These are phyloP conservation scores for Fraxinus excelsior DNA, from an alignment of 257 asterid species.

Conservation along the genomic window DNA sequence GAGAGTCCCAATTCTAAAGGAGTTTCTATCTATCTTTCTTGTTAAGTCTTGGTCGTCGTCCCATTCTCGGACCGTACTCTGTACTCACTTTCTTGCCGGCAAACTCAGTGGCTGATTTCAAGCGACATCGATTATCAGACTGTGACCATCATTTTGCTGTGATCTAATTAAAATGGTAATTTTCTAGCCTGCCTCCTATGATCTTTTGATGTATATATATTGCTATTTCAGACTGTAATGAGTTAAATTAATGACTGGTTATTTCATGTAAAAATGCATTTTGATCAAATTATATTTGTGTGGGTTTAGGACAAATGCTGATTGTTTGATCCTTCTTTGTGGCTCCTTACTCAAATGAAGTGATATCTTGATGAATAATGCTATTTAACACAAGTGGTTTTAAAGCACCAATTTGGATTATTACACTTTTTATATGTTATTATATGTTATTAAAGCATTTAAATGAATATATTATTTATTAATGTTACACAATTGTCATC, in stretches of 20 bases:
- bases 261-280: background rate
- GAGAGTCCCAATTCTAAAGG: no score
- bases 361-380: no score
- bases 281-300: background rate
- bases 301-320: slow-evolving; percentile 8
- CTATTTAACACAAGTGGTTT: no score
- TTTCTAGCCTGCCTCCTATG: background rate
- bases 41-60: background rate
- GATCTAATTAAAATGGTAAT: background rate
- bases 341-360: no score
- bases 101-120: background rate
- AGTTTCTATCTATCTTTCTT: background rate
- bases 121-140: background rate
- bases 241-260: background rate
- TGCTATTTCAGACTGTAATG: background rate
- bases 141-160: background rate
- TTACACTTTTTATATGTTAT: no score
- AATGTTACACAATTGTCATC: no score
- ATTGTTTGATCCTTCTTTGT: background rate
- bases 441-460: no score
- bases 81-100: background rate
- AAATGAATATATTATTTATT: no score
- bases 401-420: no score
- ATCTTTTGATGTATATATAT: background rate
- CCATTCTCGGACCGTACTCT: background rate